These are phyloP conservation scores for Chaetoceros tenuissimus DNA, from an alignment of 108 stramenopile genomes.

Conservation along the genomic window DNA sequence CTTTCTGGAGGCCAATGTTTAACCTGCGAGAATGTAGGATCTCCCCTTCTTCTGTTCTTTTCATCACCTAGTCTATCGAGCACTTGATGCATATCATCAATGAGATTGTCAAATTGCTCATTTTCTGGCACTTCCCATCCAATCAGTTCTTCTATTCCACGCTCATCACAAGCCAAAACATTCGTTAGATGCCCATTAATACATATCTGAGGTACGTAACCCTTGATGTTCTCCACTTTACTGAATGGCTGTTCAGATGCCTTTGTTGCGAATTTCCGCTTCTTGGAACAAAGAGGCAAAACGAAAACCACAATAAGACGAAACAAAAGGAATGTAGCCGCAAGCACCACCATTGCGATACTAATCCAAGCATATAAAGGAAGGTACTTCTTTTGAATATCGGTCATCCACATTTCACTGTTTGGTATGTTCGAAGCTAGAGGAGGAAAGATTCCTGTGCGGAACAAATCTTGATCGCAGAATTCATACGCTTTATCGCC, in stretches of 20 bases:
- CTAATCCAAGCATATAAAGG: conserved; percentile 10
- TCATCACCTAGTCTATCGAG: neutral
- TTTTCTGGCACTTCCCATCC: neutral
- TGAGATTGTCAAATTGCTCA: neutral
- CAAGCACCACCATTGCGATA: neutral
- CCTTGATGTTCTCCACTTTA: conserved; percentile 2
- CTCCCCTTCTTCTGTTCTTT: neutral
- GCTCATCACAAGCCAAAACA: conserved; percentile 5
- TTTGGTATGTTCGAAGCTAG: neutral
- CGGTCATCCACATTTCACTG: neutral
- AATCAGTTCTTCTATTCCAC: neutral
- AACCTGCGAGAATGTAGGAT: neutral
- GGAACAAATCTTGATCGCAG: conserved; percentile 16
- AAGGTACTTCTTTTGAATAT: neutral
- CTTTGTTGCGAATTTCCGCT: neutral
- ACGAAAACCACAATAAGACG: neutral
- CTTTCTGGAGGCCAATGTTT: neutral
- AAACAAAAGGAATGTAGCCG: neutral
- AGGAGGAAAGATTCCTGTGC: conserved; percentile 4
- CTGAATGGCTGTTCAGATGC: neutral
- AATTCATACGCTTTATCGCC: conserved; percentile 5
- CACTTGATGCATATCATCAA: neutral
- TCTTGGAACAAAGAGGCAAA: neutral
- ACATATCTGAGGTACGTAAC: conserved; percentile 7
- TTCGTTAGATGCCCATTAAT: neutral